Base-by-base conservation (phyloP, 257 asterid genomes). In the Sherardia arvensis region DNA sequence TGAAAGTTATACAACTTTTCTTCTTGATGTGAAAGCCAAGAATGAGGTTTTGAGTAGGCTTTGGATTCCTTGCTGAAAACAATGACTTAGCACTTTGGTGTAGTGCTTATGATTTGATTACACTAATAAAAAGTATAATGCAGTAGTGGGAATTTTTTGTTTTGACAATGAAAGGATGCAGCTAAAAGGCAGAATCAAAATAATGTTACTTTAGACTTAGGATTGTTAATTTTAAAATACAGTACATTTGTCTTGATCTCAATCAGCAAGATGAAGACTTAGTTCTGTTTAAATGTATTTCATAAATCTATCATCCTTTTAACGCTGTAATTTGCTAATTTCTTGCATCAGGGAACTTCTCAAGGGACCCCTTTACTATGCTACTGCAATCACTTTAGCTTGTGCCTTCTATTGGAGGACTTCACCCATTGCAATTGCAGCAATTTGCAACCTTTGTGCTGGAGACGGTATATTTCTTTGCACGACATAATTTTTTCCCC, bases 351-450 rank as follows among this genome's bases (percentile, higher is more conserved):
- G 99, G 91, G 97, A 92, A 77, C 88, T 92, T 54, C 91, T 92
- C n/a, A 89, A 82, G 78, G 99, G 97, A 67, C 97, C 99, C 0
- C 55, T 92, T 60, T 92, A 87, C 81, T 92, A 89, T 76, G 99
- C 95, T 66, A 9, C 82, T 57, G 74, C 97, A 15, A 87, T 92
- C 77, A 69, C 90, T 67, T 69, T 82, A 74, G 97, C 97, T 53
- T 57, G 90, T 78, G 85, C 80, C 49, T 32, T 89, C 69, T 92
- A 78, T 77, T 92, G 99, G 99, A 87, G 95, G 80, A 82, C 85
- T 64, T 89, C 97, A 62, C 96, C 99, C 11, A 79, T 89, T 64
- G 87, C 95, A 25, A 76, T 89, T 76, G 96, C 94, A 61, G 84
- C 91, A 69, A 71, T 92, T 57, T 89, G 97, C 76, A 89, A 85